Percentiles rank a stretch among this genome's conserved stretches.
phyloP scores from a whole-genome alignment of 768 basidiomycete genomes.

The Royoungia palumana region DNA sequence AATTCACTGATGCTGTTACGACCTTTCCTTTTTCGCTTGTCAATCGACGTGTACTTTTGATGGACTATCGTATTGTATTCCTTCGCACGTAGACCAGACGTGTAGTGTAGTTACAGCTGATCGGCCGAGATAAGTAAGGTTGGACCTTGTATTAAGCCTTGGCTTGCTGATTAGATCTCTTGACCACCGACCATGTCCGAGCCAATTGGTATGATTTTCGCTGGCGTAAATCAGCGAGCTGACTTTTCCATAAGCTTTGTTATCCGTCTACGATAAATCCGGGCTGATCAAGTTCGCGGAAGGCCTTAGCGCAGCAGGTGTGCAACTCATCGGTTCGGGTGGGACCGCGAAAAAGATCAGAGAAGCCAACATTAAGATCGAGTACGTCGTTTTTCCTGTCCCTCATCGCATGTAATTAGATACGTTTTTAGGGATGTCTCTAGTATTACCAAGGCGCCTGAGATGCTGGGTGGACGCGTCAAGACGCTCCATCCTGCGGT shows the following conservation, averaged over 20 bases:
- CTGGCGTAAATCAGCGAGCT: background rate
- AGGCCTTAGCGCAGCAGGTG: constrained; percentile 76
- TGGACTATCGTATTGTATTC: constrained; percentile 12
- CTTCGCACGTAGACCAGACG: background rate
- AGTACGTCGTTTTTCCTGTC: constrained; percentile 53
- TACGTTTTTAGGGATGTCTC: constrained; percentile 78
- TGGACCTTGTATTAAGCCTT: constrained; percentile 1
- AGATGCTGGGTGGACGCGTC: constrained; percentile 97
- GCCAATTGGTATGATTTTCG: constrained; percentile 24
- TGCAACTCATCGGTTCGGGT: constrained; percentile 89
- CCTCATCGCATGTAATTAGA: constrained; percentile 7
- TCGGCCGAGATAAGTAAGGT: constrained; percentile 15
- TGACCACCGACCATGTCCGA: constrained; percentile 24
- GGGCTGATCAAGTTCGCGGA: constrained; percentile 84
- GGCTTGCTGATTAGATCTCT: background rate
- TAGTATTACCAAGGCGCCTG: constrained; percentile 94
- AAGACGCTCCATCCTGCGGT: constrained; percentile 98
- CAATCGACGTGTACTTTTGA: constrained; percentile 8
- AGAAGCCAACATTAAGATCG: constrained; percentile 85
- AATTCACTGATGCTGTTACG: constrained; percentile 3
- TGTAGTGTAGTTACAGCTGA: constrained; percentile 13
- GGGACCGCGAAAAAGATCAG: constrained; percentile 98
- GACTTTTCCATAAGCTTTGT: constrained; percentile 54
- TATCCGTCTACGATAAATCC: constrained; percentile 97
- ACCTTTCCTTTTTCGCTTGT: background rate